Conservation (phyloP, 176 grass and related monocot genomes). For the Bonia amplexicaulis region DNA sequence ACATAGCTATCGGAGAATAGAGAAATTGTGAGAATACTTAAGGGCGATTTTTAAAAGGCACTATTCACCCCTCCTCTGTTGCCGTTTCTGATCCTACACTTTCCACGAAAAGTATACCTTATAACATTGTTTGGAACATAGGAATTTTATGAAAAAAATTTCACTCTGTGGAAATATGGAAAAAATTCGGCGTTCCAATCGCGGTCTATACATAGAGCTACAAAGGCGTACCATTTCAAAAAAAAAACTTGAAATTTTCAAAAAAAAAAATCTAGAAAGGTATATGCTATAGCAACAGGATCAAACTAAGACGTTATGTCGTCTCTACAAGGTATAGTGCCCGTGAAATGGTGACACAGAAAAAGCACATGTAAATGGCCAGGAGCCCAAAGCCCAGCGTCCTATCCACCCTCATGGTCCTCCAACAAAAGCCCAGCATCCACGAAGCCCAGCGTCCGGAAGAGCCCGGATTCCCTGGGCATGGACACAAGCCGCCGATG, state of each 20-base stretch:
- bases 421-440: conserved; percentile 47
- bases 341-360: conserved; percentile 23
- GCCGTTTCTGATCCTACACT: too few relatives aligned
- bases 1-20: too few relatives aligned
- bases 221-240: background rate
- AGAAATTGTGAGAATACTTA: too few relatives aligned
- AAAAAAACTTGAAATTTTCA: too few relatives aligned
- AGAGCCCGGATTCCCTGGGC: conserved; percentile 26
- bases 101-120: too few relatives aligned
- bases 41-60: too few relatives aligned
- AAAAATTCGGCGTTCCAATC: too few relatives aligned
- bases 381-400: conserved; percentile 51
- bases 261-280: background rate
- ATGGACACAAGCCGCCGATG: conserved; percentile 28
- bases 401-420: conserved; percentile 56
- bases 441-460: conserved; percentile 36
- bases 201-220: background rate
- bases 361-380: conserved; percentile 52
- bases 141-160: too few relatives aligned
- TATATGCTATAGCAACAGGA: background rate
- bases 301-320: too few relatives aligned
- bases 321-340: too few relatives aligned
- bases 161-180: rapidly evolving
- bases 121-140: too few relatives aligned
- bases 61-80: too few relatives aligned